A percentile compares a stretch with the other conserved stretches of the same genome.
These are phyloP conservation scores for Monilinia laxa DNA, from an alignment of 2,329 filamentous ascomycete species.

Conservation along the genomic window DNA sequence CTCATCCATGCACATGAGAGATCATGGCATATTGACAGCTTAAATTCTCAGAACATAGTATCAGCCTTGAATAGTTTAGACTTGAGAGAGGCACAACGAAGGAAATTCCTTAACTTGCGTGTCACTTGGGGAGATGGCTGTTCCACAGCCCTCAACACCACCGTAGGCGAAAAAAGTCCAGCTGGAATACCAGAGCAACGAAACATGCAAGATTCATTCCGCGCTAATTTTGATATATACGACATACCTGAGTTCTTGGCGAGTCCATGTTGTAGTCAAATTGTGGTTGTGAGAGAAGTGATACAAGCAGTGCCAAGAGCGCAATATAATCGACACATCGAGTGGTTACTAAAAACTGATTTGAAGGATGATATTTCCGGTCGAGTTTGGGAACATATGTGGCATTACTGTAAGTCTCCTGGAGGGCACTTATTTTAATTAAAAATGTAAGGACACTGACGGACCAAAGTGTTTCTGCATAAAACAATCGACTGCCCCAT, in stretches of 20 bases:
- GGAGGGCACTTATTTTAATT: background rate
- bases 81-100: slow-evolving; percentile 45
- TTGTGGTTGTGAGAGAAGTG: slow-evolving; percentile 56
- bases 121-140: slow-evolving; percentile 59
- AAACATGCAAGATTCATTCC: slow-evolving; percentile 23
- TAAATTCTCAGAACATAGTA: slow-evolving; percentile 33
- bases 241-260: slow-evolving; percentile 51
- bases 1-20: slow-evolving; percentile 48
- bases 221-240: slow-evolving; percentile 32
- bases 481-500: slow-evolving; percentile 33
- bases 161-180: slow-evolving; percentile 6
- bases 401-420: slow-evolving; percentile 48
- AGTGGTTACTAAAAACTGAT: slow-evolving; percentile 58
- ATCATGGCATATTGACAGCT: slow-evolving; percentile 37
- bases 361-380: slow-evolving; percentile 56
- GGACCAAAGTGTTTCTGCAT: slow-evolving; percentile 26
- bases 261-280: slow-evolving; percentile 63
- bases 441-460: background rate
- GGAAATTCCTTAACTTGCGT: slow-evolving; percentile 60
- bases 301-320: slow-evolving; percentile 47
- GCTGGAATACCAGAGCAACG: background rate
- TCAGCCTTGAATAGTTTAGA: slow-evolving; percentile 33
- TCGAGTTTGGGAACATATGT: slow-evolving; percentile 62
- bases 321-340: slow-evolving; percentile 37
- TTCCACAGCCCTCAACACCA: slow-evolving; percentile 39